Percentiles rank a stretch among this genome's conserved stretches.
Conservation (phyloP, 495 filamentous ascomycete species). For the Staphylotrichum tortipilum region DNA sequence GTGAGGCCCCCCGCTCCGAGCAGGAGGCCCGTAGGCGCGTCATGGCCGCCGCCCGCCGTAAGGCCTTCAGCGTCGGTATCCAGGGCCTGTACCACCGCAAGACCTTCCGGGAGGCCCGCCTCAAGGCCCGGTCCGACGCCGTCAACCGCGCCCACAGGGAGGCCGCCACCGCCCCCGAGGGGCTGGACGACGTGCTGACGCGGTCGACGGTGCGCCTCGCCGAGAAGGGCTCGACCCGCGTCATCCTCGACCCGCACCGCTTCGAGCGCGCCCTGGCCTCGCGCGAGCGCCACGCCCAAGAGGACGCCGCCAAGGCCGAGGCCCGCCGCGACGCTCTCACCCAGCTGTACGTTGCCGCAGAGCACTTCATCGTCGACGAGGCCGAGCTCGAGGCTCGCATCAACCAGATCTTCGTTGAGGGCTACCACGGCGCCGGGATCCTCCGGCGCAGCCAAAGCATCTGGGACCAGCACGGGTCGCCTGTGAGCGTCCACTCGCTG, state of each 20-base stretch:
- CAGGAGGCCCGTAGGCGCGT: slow-evolving; percentile 26
- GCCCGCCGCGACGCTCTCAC: slow-evolving; percentile 36
- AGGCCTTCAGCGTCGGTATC: slow-evolving; percentile 29
- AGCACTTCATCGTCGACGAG: slow-evolving; percentile 40
- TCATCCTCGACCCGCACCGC: slow-evolving; percentile 27
- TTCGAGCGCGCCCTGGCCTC: slow-evolving; percentile 25
- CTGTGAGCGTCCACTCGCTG: slow-evolving; percentile 25
- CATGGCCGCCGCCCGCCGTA: slow-evolving; percentile 31
- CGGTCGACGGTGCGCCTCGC: slow-evolving; percentile 28
- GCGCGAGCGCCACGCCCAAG: slow-evolving; percentile 13
- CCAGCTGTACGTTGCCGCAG: slow-evolving; percentile 39
- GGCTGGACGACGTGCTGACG: slow-evolving; percentile 36
- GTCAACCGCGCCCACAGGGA: slow-evolving; percentile 16
- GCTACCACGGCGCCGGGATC: slow-evolving; percentile 15
- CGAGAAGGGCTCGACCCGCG: slow-evolving; percentile 20
- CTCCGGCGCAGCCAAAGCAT: slow-evolving; percentile 25
- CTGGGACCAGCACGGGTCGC: slow-evolving; percentile 29
- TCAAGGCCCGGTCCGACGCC: slow-evolving; percentile 4
- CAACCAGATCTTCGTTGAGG: slow-evolving; percentile 26
- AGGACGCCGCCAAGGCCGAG: slow-evolving; percentile 24
- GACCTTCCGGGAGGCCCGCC: slow-evolving; percentile 11
- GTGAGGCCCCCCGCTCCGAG: slow-evolving; percentile 19
- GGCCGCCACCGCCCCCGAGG: slow-evolving; percentile 31
- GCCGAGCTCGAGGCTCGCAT: slow-evolving; percentile 31
- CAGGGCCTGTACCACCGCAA: slow-evolving; percentile 33